These are phyloP conservation scores for Tribonema minus DNA, from an alignment of 108 stramenopile species.

Conservation along the genomic window DNA sequence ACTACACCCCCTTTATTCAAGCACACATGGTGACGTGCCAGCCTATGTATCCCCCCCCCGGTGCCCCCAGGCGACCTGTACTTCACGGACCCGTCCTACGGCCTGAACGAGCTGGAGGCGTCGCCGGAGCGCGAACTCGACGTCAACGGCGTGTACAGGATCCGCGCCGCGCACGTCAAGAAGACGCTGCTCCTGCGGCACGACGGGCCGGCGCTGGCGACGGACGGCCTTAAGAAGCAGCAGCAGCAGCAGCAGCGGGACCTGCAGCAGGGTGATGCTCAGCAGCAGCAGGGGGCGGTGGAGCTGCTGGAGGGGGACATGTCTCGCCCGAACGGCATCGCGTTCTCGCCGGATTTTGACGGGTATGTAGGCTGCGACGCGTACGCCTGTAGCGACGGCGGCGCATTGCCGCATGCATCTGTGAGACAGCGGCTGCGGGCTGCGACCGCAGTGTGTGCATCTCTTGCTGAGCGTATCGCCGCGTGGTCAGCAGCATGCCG, in stretches of 20 bases:
- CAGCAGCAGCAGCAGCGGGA: background rate
- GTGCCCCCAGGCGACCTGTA: slow-evolving; percentile 46
- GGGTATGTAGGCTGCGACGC: no score
- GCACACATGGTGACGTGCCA: no score
- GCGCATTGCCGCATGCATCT: no score
- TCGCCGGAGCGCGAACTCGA: slow-evolving; percentile 31
- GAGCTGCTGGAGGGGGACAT: slow-evolving; percentile 9
- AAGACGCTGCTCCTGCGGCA: no score
- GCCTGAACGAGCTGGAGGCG: slow-evolving; percentile 23
- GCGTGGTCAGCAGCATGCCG: no score
- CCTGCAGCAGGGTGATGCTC: background rate
- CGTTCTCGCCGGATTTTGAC: slow-evolving; percentile 48
- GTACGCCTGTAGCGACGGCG: no score
- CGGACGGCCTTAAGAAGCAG: background rate
- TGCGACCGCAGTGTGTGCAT: no score
- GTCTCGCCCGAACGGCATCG: slow-evolving; percentile 46
- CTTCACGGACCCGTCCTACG: slow-evolving; percentile 54
- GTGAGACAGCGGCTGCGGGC: no score
- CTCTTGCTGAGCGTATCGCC: no score
- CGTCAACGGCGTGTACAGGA: slow-evolving; percentile 44
- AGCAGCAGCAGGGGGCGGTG: no score
- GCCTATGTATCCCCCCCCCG: no score
- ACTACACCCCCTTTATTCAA: no score
- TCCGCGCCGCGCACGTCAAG: slow-evolving; percentile 1
- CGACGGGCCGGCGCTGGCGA: background rate